Evolutionary conservation across 805 yeast species (phyloP).

Genomic region (Candida ascalaphidarum): DNA sequence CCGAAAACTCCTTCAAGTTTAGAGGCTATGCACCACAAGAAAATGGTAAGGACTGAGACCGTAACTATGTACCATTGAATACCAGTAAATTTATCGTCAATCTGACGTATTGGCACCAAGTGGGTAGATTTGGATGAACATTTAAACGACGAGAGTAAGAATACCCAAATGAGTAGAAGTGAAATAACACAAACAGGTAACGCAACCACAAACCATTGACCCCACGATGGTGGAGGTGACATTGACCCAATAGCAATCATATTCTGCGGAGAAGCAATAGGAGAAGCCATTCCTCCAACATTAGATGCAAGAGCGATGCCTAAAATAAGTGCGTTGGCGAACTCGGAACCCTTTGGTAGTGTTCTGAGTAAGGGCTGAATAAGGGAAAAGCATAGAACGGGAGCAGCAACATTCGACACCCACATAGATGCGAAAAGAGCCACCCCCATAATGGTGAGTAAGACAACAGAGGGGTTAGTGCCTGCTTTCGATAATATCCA

Average conservation of each 20-base stretch:
- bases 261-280: slow-evolving; percentile 48
- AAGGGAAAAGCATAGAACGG: slow-evolving; percentile 44
- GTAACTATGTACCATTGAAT: slow-evolving; percentile 35
- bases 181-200: slow-evolving; percentile 37
- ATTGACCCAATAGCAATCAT: slow-evolving; percentile 46
- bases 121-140: slow-evolving; percentile 38
- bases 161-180: slow-evolving; percentile 37
- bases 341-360: slow-evolving; percentile 31
- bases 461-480: slow-evolving; percentile 39
- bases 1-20: slow-evolving; percentile 37
- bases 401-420: slow-evolving; percentile 52
- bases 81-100: slow-evolving; percentile 34
- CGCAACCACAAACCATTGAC: slow-evolving; percentile 47
- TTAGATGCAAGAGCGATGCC: slow-evolving; percentile 46
- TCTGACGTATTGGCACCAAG: slow-evolving; percentile 38
- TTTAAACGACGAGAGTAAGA: slow-evolving; percentile 48
- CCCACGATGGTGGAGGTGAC: slow-evolving; percentile 48
- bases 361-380: slow-evolving; percentile 41
- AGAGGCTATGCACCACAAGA: slow-evolving; percentile 42
- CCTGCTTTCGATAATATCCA: slow-evolving; percentile 43
- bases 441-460: slow-evolving; percentile 42
- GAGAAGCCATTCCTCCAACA: slow-evolving; percentile 48
- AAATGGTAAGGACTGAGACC: slow-evolving; percentile 35
- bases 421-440: slow-evolving; percentile 48
- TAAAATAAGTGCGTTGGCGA: slow-evolving; percentile 32